Evolutionary conservation across 164 flowering plant genomes (phyloP).

Genomic region (Malania oleifera): DNA sequence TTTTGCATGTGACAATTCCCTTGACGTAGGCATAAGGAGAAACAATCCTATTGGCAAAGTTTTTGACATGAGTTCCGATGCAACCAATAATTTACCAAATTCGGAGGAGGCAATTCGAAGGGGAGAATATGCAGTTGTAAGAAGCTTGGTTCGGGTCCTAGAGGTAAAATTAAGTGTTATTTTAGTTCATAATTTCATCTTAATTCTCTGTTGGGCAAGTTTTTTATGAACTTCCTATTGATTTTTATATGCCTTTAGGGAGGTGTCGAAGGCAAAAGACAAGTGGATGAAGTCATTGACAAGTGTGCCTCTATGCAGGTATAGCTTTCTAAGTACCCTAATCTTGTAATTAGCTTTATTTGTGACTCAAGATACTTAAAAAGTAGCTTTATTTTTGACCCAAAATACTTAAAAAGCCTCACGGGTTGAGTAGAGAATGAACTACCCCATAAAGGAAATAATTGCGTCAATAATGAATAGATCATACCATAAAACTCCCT

Average conservation of each 20-base stretch:
- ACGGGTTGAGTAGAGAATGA: too few species aligned
- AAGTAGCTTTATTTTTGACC: too few species aligned
- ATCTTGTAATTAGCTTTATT: too few species aligned
- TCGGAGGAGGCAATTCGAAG: slow-evolving; percentile 89
- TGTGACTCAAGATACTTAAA: too few species aligned
- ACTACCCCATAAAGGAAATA: too few species aligned
- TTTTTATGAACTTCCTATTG: background rate
- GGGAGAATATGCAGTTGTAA: slow-evolving; percentile 90
- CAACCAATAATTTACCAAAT: slow-evolving; percentile 57
- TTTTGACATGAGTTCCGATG: slow-evolving; percentile 43
- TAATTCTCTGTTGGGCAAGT: background rate
- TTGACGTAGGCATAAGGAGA: slow-evolving; percentile 63
- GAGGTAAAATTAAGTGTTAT: slow-evolving; percentile 32
- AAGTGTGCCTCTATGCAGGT: slow-evolving; percentile 99
- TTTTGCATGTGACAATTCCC: slow-evolving; percentile 2
- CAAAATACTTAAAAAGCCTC: too few species aligned
- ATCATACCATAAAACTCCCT: too few species aligned
- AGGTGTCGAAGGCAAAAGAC: slow-evolving; percentile 94
- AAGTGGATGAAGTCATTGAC: slow-evolving; percentile 95
- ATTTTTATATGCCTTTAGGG: slow-evolving; percentile 51
- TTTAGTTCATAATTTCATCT: background rate
- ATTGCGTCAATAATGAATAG: too few species aligned
- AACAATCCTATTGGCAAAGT: slow-evolving; percentile 75
- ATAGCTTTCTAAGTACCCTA: slow-evolving; percentile 5
- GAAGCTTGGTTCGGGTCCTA: slow-evolving; percentile 84